Percentiles rank a stretch among this genome's conserved stretches.
These are phyloP conservation scores for Pichia sp. DNA, from an alignment of 1,139 yeast species.

Conservation along the genomic window DNA sequence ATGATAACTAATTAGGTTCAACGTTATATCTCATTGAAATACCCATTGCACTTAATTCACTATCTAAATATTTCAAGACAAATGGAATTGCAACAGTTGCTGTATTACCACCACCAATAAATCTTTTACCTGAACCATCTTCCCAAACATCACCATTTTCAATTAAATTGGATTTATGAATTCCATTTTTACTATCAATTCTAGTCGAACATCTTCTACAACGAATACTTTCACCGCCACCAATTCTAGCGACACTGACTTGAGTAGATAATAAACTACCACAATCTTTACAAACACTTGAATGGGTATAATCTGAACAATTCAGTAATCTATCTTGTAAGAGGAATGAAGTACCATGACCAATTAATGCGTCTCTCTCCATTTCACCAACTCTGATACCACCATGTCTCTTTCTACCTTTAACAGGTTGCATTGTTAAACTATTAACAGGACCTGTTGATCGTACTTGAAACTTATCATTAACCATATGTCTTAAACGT, in stretches of 20 bases:
- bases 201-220: slow-evolving; percentile 88
- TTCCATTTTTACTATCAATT: slow-evolving; percentile 41
- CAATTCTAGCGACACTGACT: slow-evolving; percentile 84
- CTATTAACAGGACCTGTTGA: slow-evolving; percentile 98
- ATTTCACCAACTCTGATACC: slow-evolving; percentile 99
- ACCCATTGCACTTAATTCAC: slow-evolving; percentile 98
- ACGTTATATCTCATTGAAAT: slow-evolving; percentile 85
- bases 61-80: slow-evolving; percentile 89
- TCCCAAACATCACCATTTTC: slow-evolving; percentile 90
- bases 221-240: slow-evolving; percentile 67
- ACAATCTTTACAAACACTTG: slow-evolving; percentile 85
- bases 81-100: slow-evolving; percentile 96
- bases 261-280: slow-evolving; percentile 90
- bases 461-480: slow-evolving; percentile 98
- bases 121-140: slow-evolving; percentile 90
- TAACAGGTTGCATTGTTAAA: slow-evolving; percentile 98
- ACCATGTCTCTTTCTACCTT: slow-evolving; percentile 98
- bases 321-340: slow-evolving; percentile 92
- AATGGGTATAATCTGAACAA: slow-evolving; percentile 92
- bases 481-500: slow-evolving; percentile 98
- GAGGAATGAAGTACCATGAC: slow-evolving; percentile 97
- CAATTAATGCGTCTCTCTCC: slow-evolving; percentile 99
- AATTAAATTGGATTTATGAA: slow-evolving; percentile 26
- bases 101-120: slow-evolving; percentile 86
- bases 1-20: slow-evolving; percentile 40